phyloP scores from a whole-genome alignment of 257 asterid genomes.

The Scutellaria barbata region DNA sequence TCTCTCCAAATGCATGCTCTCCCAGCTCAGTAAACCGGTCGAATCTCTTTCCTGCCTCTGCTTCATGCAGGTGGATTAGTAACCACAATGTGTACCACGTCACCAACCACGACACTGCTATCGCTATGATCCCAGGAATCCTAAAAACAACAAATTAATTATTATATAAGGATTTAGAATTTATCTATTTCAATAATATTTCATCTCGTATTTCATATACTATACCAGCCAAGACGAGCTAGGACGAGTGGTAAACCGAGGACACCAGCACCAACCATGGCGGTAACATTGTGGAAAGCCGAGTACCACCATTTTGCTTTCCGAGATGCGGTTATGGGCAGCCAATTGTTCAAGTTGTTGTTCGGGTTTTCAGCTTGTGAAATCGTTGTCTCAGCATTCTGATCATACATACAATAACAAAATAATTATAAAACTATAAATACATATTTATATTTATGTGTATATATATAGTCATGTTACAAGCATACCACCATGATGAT shows the following conservation, averaged over 20 bases:
- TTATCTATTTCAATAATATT: too few relatives aligned
- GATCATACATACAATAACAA: too few relatives aligned
- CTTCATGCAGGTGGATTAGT: slow-evolving; percentile 87
- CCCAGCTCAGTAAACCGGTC: slow-evolving; percentile 83
- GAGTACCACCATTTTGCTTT: slow-evolving; percentile 77
- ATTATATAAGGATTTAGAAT: too few relatives aligned
- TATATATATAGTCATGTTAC: too few relatives aligned
- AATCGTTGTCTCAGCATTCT: too few relatives aligned
- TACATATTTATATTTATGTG: too few relatives aligned
- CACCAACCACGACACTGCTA: slow-evolving; percentile 61
- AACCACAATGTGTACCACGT: slow-evolving; percentile 79
- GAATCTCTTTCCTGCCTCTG: slow-evolving; percentile 69
- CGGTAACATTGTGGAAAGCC: slow-evolving; percentile 76
- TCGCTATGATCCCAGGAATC: slow-evolving; percentile 59
- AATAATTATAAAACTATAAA: too few relatives aligned
- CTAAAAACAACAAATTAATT: too few relatives aligned
- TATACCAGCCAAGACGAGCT: slow-evolving; percentile 68
- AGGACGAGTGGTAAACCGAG: slow-evolving; percentile 72
- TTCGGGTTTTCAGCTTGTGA: slow-evolving; percentile 25
- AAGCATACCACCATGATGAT: too few relatives aligned
- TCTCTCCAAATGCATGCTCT: slow-evolving; percentile 66
- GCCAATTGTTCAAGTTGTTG: slow-evolving; percentile 58
- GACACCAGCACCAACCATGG: slow-evolving; percentile 88
- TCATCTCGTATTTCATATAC: too few relatives aligned
- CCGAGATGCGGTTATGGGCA: slow-evolving; percentile 60